These are phyloP conservation scores for Pseudisothecium myosuroides DNA, from an alignment of 225 moss, liverwort and hornwort species.

Conservation along the genomic window DNA sequence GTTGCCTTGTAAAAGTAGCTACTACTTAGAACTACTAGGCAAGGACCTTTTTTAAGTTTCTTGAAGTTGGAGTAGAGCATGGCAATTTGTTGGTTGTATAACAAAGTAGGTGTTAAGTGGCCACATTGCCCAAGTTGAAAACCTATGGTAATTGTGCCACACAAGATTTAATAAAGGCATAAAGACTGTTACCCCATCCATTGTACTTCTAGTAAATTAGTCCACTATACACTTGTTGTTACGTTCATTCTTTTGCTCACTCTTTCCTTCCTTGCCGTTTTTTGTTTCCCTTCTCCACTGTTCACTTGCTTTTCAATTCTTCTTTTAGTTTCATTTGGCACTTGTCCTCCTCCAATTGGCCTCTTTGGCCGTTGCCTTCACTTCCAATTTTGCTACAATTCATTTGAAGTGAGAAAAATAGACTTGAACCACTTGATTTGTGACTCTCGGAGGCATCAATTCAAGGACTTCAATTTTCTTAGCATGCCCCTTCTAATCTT, in stretches of 20 bases:
- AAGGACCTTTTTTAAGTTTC: not conserved
- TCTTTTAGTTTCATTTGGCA: fast-evolving
- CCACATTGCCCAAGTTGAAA: not conserved
- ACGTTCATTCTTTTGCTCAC: fast-evolving
- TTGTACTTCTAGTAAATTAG: too few species aligned
- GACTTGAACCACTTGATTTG: not conserved
- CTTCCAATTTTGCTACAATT: not conserved
- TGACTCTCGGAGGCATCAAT: not conserved
- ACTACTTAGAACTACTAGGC: not conserved
- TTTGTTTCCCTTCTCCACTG: not conserved
- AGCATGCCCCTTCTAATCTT: too few species aligned
- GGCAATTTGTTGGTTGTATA: not conserved
- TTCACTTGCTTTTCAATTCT: not conserved
- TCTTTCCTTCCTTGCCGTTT: not conserved
- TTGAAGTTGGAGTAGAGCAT: not conserved
- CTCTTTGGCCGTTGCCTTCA: not conserved
- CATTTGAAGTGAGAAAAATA: not conserved
- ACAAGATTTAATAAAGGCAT: not conserved
- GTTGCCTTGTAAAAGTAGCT: not conserved
- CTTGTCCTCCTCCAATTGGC: not conserved
- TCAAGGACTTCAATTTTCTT: too few species aligned
- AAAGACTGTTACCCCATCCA: not conserved
- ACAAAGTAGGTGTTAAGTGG: not conserved
- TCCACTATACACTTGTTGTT: not conserved
- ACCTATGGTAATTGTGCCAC: not conserved